Evolutionary conservation across 129 eudicot genomes (phyloP).

Genomic region (Flaveria brownii): DNA sequence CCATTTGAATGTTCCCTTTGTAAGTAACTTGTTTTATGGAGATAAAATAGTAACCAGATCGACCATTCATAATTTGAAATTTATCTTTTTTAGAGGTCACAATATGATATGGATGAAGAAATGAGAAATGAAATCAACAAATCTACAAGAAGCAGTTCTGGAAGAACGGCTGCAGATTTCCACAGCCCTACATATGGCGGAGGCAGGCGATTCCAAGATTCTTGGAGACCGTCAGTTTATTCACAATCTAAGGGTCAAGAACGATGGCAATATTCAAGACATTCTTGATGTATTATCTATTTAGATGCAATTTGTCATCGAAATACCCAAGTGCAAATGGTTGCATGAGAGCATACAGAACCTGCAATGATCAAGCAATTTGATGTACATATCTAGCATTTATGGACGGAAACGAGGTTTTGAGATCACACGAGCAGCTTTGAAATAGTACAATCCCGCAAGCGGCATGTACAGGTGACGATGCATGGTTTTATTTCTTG

Average conservation of each 20-base stretch:
- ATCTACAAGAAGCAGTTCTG: slow-evolving; percentile 39
- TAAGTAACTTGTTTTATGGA: background rate
- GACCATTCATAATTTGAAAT: background rate
- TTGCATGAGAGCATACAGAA: slow-evolving; percentile 33
- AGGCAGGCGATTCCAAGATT: slow-evolving; percentile 63
- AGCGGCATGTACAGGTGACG: slow-evolving; percentile 23
- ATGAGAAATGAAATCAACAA: slow-evolving; percentile 55
- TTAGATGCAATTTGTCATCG: background rate
- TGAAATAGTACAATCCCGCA: background rate
- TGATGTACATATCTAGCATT: slow-evolving; percentile 11
- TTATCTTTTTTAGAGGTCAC: slow-evolving; percentile 57
- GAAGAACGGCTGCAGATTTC: slow-evolving; percentile 44
- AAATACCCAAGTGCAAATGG: background rate
- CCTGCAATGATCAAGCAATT: slow-evolving; percentile 41
- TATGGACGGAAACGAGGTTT: background rate
- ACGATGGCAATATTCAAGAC: slow-evolving; percentile 20
- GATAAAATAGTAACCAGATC: background rate
- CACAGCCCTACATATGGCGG: slow-evolving; percentile 47
- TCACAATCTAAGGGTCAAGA: slow-evolving; percentile 55
- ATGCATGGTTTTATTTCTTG: slow-evolving; percentile 2
- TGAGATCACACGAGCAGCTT: slow-evolving; percentile 5
- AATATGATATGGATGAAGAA: slow-evolving; percentile 78
- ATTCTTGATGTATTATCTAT: slow-evolving; percentile 23
- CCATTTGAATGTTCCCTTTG: background rate
- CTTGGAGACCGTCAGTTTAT: slow-evolving; percentile 49